Evolutionary conservation across 192 early-diverging fungal genomes (phyloP), one percentile per base, ranked within the genome.

Genomic region (Geosiphon pyriformis): DNA sequence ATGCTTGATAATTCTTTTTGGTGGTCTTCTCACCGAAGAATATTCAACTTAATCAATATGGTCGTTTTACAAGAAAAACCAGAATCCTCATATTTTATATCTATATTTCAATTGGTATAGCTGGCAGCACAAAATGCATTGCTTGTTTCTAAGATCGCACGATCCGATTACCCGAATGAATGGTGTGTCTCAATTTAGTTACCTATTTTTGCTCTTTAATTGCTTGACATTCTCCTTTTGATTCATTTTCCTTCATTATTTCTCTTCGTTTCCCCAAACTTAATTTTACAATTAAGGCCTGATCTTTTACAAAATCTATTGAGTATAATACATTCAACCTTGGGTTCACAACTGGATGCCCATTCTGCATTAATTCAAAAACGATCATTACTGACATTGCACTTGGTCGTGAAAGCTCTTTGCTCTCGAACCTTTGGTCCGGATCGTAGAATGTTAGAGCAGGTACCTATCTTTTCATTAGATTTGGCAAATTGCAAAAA

Each of bases 161-260:
- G 92, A 25, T 72, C 90, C 64, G 94, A 97, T 70, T 97, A 80
- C 72, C 94, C 94, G 11, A 72, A 81, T 65, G 89, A 93, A 35
- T 95, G 94, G 93, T 90, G 68, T n/a, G 74, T 70, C 55, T 74
- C 78, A 61, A 70, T 73, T 12, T 8, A n/a, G 33, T 56, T 52
- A 27, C 57, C 20, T 65, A 15, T 12, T 33, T 65, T 15, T 32
- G 18, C 48, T 27, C 22, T 30, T 31, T 35, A 27, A 7, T 34
- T 59, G 37, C 23, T 37, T 20, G 23, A 22, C 15, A 29, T 46
- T 61, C 23, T 47, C 20, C 10, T n/a, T 52, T 20, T 52, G 20
- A n/a, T 52, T 20, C 20, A n/a, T 52, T 7, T 4, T 52, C 22
- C 20, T n/a, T 52, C 4, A 4, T 20, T 52, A 22, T n/a, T 52